Evolutionary conservation across 495 filamentous ascomycete species (phyloP), one percentile per base, ranked within the genome.

Genomic region (Penicillium daleae): DNA sequence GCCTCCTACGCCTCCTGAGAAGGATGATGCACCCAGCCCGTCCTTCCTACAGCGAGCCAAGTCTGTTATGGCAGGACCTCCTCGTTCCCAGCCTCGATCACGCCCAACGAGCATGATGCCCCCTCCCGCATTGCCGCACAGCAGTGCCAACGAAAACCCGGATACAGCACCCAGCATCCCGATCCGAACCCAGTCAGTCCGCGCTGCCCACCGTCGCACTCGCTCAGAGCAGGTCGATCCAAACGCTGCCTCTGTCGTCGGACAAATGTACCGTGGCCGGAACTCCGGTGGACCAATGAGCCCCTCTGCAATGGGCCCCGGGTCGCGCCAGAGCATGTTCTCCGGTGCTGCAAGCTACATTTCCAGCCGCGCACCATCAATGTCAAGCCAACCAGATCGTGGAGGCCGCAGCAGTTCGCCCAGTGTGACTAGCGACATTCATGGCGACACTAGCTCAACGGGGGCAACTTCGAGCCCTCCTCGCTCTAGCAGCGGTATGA

Each of bases 101-200:
- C 84, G 86, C 62, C 90, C 87, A 27, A 79, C 83, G 70, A 89
- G 83, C 66, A 79, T 80, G 67, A 85, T 90, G 77, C 83, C 85
- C 8, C 77, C 85, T 22, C 74, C 75, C 6, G 40, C 68, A 31
- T 59, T 78, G 24, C 73, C 75, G 4, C 60, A 66, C 56, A 64
- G 73, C 60, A 83, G 74, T 59, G 84, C 78, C 5, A 84, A 80
- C 59, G 84, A 87, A 62, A 83, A 96, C 73, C 90, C 92, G 1
- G 82, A 89, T 2, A 96, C 90, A n/a, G 91, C 91, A 9, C 90
- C 92, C 24, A 90, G 88, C 66, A 91, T 96, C 62, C 92, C 92
- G 5, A 80, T 97, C 39, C 89, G 92, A 53, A 84, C 87, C 9
- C 77, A 85, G 62, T 89, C 87, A 62, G 80, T 84, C 13, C 87